Evolutionary conservation across 129 eudicot species (phyloP).

Genomic region (Pittosporum tobira): DNA sequence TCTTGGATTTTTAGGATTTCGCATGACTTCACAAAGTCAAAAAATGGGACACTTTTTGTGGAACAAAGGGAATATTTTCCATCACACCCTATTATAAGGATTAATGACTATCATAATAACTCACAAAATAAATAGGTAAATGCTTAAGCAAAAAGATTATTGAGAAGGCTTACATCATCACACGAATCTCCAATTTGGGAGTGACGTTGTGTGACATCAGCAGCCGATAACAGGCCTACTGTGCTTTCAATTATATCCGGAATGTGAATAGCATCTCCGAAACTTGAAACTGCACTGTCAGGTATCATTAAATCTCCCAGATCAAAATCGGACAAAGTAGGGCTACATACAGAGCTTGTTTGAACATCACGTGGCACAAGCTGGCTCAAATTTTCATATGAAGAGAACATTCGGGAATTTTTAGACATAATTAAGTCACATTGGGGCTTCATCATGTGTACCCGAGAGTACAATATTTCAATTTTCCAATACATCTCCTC

Average conservation of each 20-base stretch:
- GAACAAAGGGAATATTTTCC: too few relatives aligned
- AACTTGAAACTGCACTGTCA: constrained; percentile 51
- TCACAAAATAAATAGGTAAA: background rate
- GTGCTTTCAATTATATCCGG: constrained; percentile 97
- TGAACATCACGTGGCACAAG: constrained; percentile 47
- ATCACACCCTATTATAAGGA: too few relatives aligned
- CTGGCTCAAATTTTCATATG: constrained; percentile 59
- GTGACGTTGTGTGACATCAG: constrained; percentile 66
- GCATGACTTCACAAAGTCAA: too few relatives aligned
- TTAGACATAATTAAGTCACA: constrained; percentile 50
- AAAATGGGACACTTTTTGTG: too few relatives aligned
- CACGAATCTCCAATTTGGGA: constrained; percentile 62
- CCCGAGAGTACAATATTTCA: constrained; percentile 56
- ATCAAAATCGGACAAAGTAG: constrained; percentile 59
- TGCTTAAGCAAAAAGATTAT: background rate
- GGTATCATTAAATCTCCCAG: constrained; percentile 55
- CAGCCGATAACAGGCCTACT: constrained; percentile 51
- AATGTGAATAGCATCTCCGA: constrained; percentile 53
- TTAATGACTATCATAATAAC: too few relatives aligned
- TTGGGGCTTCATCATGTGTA: constrained; percentile 52
- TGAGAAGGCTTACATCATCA: constrained; percentile 48
- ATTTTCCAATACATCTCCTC: constrained; percentile 62
- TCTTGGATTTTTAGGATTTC: too few relatives aligned
- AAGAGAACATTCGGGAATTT: constrained; percentile 50
- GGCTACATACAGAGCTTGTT: constrained; percentile 58